Conservation (phyloP, 1,139 yeast genomes). For the Dujonia santamariae region DNA sequence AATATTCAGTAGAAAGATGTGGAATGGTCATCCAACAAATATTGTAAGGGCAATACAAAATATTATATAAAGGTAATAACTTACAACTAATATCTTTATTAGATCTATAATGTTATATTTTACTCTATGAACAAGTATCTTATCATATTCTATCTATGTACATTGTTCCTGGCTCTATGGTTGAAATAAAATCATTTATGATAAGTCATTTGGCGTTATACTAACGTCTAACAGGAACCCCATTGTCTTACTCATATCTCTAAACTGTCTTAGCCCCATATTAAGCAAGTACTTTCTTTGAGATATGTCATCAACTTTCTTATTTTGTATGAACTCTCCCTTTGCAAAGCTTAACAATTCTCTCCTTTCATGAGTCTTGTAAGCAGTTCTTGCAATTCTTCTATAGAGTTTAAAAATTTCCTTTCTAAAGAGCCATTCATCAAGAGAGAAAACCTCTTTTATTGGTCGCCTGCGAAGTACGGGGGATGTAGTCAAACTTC, state of each 20-base stretch:
- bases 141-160: not conserved
- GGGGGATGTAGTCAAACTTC: too few species aligned
- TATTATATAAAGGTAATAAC: too few species aligned
- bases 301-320: slow-evolving; percentile 26
- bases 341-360: slow-evolving; percentile 33
- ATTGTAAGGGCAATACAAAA: too few species aligned
- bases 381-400: slow-evolving; percentile 30
- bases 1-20: too few species aligned
- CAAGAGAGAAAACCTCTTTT: slow-evolving; percentile 27
- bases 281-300: slow-evolving; percentile 39
- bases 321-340: slow-evolving; percentile 32
- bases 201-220: not conserved
- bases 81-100: too few species aligned
- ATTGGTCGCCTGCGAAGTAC: slow-evolving; percentile 3
- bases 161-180: too few species aligned
- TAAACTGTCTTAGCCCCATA: slow-evolving; percentile 28
- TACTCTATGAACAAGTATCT: not conserved
- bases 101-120: too few species aligned
- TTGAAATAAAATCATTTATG: too few species aligned
- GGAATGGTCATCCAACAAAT: too few species aligned
- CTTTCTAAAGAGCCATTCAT: slow-evolving; percentile 41
- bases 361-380: slow-evolving; percentile 34
- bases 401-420: slow-evolving; percentile 33
- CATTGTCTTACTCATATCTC: slow-evolving; percentile 20
- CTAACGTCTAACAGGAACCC: slow-evolving; percentile 10